Percentiles rank a stretch among this genome's conserved stretches.
Conservation (phyloP, 805 yeast genomes). For the Schwanniomyces polymorphus region DNA sequence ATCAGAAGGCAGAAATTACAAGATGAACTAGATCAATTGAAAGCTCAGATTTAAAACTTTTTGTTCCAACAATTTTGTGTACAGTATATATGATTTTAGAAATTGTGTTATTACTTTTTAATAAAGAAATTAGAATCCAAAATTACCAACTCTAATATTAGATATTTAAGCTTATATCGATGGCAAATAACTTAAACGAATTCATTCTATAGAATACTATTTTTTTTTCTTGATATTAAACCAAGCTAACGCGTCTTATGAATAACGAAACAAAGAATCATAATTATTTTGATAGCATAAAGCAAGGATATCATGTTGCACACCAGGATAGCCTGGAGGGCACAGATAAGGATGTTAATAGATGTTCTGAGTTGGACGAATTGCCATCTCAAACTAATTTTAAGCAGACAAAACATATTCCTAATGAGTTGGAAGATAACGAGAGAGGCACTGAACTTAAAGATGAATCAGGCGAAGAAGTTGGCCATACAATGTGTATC, state of each 20-base stretch:
- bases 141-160: not conserved
- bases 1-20: slow-evolving; percentile 46
- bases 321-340: not conserved
- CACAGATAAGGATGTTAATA: not conserved
- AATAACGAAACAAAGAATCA: not conserved
- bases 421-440: no score
- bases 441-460: no score
- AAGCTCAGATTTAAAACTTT: not conserved
- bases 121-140: not conserved
- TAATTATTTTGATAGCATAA: not conserved
- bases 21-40: slow-evolving; percentile 16
- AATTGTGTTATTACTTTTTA: not conserved
- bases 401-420: no score
- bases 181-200: no score
- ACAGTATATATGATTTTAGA: not conserved
- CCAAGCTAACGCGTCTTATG: not conserved
- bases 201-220: no score
- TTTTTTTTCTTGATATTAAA: no score
- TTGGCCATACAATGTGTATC: no score
- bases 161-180: no score
- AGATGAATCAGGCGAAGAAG: no score
- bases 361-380: no score
- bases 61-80: not conserved
- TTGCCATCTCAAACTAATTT: no score
- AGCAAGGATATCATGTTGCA: not conserved